These are phyloP conservation scores for Hypoxylon rickii DNA, from an alignment of 495 filamentous ascomycete genomes.

Conservation along the genomic window DNA sequence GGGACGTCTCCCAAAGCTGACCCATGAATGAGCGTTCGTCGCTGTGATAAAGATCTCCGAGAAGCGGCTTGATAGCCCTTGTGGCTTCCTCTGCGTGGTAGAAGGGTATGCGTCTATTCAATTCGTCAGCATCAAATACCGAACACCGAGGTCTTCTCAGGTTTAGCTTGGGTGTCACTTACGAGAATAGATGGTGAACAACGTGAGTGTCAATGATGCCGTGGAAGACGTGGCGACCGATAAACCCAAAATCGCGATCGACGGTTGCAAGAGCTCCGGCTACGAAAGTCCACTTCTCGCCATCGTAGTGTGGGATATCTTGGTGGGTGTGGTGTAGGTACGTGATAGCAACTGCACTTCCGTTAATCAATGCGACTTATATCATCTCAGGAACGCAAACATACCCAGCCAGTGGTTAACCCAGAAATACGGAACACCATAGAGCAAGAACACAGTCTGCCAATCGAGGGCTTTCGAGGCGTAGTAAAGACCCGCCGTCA, in stretches of 20 bases:
- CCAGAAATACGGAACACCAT: conserved; percentile 62
- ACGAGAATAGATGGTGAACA: conserved; percentile 65
- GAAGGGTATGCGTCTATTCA: conserved; percentile 59
- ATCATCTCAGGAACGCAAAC: conserved; percentile 2
- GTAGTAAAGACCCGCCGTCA: conserved; percentile 50
- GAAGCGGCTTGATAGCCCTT: conserved; percentile 61
- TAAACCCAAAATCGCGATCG: conserved; percentile 66
- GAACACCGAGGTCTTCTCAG: not conserved
- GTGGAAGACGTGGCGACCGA: conserved; percentile 66
- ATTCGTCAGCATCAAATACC: conserved; percentile 4
- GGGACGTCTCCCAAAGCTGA: conserved; percentile 24
- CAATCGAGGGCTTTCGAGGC: conserved; percentile 52
- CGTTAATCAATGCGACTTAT: conserved; percentile 10
- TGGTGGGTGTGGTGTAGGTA: conserved; percentile 70
- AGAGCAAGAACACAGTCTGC: conserved; percentile 56
- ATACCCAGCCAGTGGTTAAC: conserved; percentile 64
- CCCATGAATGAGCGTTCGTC: conserved; percentile 36
- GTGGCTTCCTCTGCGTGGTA: conserved; percentile 69
- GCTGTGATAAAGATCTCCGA: conserved; percentile 61
- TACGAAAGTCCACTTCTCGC: conserved; percentile 62
- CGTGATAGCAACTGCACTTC: conserved; percentile 55
- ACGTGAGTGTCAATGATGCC: conserved; percentile 71
- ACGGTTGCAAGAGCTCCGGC: conserved; percentile 66
- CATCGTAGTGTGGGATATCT: conserved; percentile 61
- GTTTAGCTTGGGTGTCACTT: conserved; percentile 16